A percentile compares a stretch with the other conserved stretches of the same genome.
Evolutionary conservation across 2,329 filamentous ascomycete species (phyloP).

Genomic region (Alternaria ventricosa): DNA sequence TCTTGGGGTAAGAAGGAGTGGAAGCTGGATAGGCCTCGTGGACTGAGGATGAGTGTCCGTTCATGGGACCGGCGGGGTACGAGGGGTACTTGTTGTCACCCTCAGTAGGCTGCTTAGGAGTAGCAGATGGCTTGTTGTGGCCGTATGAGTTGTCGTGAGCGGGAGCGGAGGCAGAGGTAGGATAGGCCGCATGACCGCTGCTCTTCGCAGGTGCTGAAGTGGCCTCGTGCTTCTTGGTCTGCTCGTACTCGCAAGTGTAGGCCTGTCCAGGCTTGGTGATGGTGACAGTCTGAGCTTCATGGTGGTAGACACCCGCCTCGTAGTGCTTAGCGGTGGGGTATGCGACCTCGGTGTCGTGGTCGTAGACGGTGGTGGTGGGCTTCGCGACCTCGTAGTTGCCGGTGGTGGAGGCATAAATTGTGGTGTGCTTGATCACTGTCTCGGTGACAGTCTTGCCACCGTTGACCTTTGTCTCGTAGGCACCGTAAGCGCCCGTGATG

Average conservation of each 20-base stretch:
- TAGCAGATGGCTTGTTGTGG: conserved; percentile 11
- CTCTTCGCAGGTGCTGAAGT: conserved; percentile 10
- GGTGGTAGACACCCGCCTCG: conserved; percentile 36
- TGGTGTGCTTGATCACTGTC: conserved; percentile 33
- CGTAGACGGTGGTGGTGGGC: conserved; percentile 41
- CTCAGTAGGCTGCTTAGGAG: conserved; percentile 12
- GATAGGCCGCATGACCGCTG: conserved; percentile 5
- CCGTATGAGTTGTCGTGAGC: conserved; percentile 11
- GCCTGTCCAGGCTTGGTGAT: conserved; percentile 38
- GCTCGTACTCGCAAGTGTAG: conserved; percentile 39
- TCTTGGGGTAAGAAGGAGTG: background rate
- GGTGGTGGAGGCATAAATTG: conserved; percentile 28
- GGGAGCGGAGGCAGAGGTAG: conserved; percentile 15
- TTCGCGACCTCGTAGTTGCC: conserved; percentile 42
- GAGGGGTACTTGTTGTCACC: conserved; percentile 10
- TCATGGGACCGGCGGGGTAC: background rate
- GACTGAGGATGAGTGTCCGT: background rate
- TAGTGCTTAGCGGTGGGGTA: conserved; percentile 35
- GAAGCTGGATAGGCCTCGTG: background rate
- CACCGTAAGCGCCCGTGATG: conserved; percentile 32
- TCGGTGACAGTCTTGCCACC: conserved; percentile 25
- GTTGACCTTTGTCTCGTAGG: conserved; percentile 27
- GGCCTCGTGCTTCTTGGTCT: conserved; percentile 25
- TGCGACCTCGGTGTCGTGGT: conserved; percentile 32
- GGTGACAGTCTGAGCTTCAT: conserved; percentile 38